A percentile compares a stretch with the other conserved stretches of the same genome.
These are phyloP conservation scores for Coemansia sp. DNA, from an alignment of 192 early-diverging fungal species.

Conservation along the genomic window DNA sequence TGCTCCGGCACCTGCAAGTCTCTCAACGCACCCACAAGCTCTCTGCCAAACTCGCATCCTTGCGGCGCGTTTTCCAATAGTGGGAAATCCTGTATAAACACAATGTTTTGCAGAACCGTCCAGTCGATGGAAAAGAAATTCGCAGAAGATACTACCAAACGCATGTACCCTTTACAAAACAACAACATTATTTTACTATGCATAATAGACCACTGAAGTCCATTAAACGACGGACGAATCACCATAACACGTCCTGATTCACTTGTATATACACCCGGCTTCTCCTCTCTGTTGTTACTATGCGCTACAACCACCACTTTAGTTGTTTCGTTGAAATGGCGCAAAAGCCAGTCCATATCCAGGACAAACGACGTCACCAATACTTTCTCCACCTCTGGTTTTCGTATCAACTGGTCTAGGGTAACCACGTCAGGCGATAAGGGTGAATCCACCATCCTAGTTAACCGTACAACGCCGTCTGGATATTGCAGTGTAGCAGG, in stretches of 20 bases:
- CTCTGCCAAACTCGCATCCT: conserved; percentile 41
- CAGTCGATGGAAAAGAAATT: conserved; percentile 64
- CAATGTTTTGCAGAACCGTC: conserved; percentile 60
- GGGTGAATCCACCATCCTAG: conserved; percentile 14
- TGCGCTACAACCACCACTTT: conserved; percentile 40
- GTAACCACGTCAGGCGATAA: conserved; percentile 6
- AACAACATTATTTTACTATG: conserved; percentile 70
- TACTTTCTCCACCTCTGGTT: conserved; percentile 48
- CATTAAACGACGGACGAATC: conserved; percentile 57
- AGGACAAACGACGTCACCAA: conserved; percentile 60
- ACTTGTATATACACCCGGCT: conserved; percentile 24
- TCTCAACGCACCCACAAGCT: conserved; percentile 49
- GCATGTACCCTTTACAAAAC: conserved; percentile 57
- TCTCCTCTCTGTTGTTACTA: conserved; percentile 16
- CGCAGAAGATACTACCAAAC: conserved; percentile 64
- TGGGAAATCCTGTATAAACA: conserved; percentile 69
- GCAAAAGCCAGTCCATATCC: conserved; percentile 56
- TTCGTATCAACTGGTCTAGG: conserved; percentile 21
- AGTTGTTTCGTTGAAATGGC: conserved; percentile 33
- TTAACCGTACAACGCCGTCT: conserved; percentile 19
- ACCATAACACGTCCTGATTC: conserved; percentile 26
- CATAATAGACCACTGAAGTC: conserved; percentile 55
- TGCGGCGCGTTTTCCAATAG: conserved; percentile 10
- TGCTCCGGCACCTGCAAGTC: conserved; percentile 57
- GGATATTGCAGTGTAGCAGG: conserved; percentile 19